These are phyloP conservation scores for Penicillium goetzii DNA, from an alignment of 495 filamentous ascomycete genomes.

Conservation along the genomic window DNA sequence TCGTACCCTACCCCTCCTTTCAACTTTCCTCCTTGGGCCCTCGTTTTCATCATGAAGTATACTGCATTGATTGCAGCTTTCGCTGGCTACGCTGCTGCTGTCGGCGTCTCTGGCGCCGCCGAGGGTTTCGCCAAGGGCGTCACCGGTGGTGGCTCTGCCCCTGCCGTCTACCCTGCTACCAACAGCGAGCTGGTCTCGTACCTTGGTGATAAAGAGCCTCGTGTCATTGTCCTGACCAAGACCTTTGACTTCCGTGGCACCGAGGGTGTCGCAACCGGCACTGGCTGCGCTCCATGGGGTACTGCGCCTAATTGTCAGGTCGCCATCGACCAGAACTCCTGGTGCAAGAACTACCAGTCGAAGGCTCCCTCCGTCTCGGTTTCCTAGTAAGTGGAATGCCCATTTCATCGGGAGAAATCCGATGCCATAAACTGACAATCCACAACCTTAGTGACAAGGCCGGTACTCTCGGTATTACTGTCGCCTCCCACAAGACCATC, in stretches of 20 bases:
- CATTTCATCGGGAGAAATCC: background rate
- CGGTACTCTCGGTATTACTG: slow-evolving; percentile 47
- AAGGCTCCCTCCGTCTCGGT: slow-evolving; percentile 41
- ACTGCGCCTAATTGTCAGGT: slow-evolving; percentile 49
- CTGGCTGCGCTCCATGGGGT: slow-evolving; percentile 53
- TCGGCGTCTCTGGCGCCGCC: slow-evolving; percentile 41
- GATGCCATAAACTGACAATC: background rate
- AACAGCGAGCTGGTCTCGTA: slow-evolving; percentile 50
- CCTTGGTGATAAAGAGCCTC: slow-evolving; percentile 41
- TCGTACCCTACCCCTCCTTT: background rate
- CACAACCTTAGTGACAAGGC: slow-evolving; percentile 44
- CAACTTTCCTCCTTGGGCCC: slow-evolving; percentile 8
- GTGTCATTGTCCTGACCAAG: slow-evolving; percentile 44
- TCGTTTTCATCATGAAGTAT: slow-evolving; percentile 26
- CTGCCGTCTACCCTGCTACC: slow-evolving; percentile 43
- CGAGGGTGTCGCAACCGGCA: slow-evolving; percentile 46
- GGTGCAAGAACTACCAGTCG: slow-evolving; percentile 50
- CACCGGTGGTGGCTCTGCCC: slow-evolving; percentile 45
- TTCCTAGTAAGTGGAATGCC: slow-evolving; percentile 36
- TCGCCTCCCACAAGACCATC: slow-evolving; percentile 51
- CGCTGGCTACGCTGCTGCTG: slow-evolving; percentile 33
- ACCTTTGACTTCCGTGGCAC: slow-evolving; percentile 50
- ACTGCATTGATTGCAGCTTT: slow-evolving; percentile 27
- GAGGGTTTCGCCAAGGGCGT: slow-evolving; percentile 48
- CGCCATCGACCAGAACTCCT: slow-evolving; percentile 57